Evolutionary conservation across 2,329 filamentous ascomycete species (phyloP), one percentile per base, ranked within the genome.

Genomic region (Aspergillus sp.): DNA sequence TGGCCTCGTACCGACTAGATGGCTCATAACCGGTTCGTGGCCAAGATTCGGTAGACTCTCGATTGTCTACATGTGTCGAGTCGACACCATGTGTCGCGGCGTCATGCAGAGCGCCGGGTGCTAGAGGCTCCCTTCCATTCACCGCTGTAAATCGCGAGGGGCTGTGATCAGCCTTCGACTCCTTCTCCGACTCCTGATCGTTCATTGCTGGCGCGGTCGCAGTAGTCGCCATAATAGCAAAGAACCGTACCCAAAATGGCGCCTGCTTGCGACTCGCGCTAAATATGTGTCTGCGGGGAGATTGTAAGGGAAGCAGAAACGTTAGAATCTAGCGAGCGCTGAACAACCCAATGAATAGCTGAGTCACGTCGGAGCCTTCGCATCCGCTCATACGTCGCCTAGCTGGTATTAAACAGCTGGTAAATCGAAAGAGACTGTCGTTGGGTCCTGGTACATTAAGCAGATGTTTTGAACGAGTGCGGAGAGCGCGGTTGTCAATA

Each of bases 141-240:
- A 81, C 79, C 22, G 79, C 79, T 4, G 79, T 81, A 63, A 81
- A 81, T 48, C 77, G 76, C 31, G 78, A 78, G 31, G 79, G 78
- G 56, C 77, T 79, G 57, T 79, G 75, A 23, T 79, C 78, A 25
- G 75, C 62, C 57, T 71, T 75, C n/a, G 72, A 69, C 45, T 74
- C 71, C 59, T 72, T 72, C 58, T 77, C 72, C 15, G 73, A 65
- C 50, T 76, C 72, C 60, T 74, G 71, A 65, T 68, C 71, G 57
- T 72, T 75, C 66, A 73, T 70, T 54, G 70, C 66, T 49, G 75
- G 65, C n/a, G 71, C 66, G 46, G 75, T 67, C 54, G 76, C 72
- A 57, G 76, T 71, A 57, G 76, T 70, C 45, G 74, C 73, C 76
- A 79, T 79, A 38, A 41, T 68, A 43, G 31, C 30, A 56, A 41